phyloP scores from a whole-genome alignment of 371 early-diverging fungal species.

The Batkoa obscura region DNA sequence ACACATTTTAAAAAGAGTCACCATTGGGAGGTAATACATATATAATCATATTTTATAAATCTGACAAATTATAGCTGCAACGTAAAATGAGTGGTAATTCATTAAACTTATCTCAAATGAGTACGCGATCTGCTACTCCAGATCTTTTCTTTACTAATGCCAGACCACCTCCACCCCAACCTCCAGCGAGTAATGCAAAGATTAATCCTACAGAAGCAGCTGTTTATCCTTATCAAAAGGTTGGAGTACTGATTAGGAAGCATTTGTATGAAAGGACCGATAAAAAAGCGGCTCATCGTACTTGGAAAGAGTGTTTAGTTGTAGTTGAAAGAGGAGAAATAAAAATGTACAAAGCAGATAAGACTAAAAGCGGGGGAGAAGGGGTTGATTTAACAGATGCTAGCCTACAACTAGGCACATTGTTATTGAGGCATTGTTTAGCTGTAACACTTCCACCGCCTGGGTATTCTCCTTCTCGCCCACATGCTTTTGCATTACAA shows the following conservation, averaged over 20 bases:
- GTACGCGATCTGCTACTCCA: slow-evolving; percentile 3
- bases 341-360: slow-evolving; percentile 53
- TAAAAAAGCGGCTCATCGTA: slow-evolving; percentile 59
- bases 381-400: slow-evolving; percentile 11
- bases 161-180: neutral
- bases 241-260: slow-evolving; percentile 70
- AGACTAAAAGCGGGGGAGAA: slow-evolving; percentile 14
- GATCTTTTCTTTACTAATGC: slow-evolving; percentile 5
- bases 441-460: slow-evolving; percentile 61
- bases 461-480: slow-evolving; percentile 56
- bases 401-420: slow-evolving; percentile 24
- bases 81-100: slow-evolving; percentile 7
- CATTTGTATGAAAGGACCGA: slow-evolving; percentile 55
- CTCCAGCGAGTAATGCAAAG: neutral
- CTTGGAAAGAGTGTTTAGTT: slow-evolving; percentile 68
- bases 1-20: neutral
- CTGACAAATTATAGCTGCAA: slow-evolving; percentile 6
- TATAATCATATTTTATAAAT: neutral
- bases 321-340: slow-evolving; percentile 54
- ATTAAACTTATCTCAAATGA: neutral
- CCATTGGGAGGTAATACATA: neutral
- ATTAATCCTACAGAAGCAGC: slow-evolving; percentile 4
- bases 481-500: slow-evolving; percentile 63
- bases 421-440: slow-evolving; percentile 52
- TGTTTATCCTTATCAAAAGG: slow-evolving; percentile 25